Evolutionary conservation across 495 filamentous ascomycete genomes (phyloP).

Genomic region (Symbiotaphrina buchneri): DNA sequence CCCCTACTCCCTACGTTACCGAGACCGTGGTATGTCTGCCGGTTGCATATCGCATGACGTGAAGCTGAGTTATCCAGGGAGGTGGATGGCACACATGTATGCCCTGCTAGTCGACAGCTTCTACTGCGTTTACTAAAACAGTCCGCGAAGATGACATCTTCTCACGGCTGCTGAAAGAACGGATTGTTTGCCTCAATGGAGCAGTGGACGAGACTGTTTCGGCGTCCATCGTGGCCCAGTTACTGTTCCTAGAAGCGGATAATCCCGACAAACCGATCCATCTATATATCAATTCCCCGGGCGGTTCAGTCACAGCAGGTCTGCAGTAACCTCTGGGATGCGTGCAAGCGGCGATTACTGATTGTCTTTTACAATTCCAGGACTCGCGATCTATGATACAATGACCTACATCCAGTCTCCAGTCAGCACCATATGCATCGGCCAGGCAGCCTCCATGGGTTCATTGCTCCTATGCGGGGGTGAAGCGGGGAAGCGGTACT

Average conservation of each 20-base stretch:
- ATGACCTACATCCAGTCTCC: slow-evolving; percentile 93
- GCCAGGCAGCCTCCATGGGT: slow-evolving; percentile 90
- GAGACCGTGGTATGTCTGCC: slow-evolving; percentile 11
- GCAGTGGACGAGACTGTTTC: slow-evolving; percentile 73
- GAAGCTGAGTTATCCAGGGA: slow-evolving; percentile 35
- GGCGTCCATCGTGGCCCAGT: slow-evolving; percentile 79
- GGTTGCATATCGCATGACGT: neutral
- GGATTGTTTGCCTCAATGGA: slow-evolving; percentile 89
- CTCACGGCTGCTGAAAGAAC: slow-evolving; percentile 68
- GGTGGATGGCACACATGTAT: slow-evolving; percentile 82
- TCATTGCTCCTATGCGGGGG: slow-evolving; percentile 74
- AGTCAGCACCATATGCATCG: slow-evolving; percentile 84
- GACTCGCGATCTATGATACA: slow-evolving; percentile 94
- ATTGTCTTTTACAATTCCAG: slow-evolving; percentile 11
- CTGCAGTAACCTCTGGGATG: neutral
- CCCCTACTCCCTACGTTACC: slow-evolving; percentile 19
- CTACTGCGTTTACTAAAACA: slow-evolving; percentile 1
- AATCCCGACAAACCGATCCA: slow-evolving; percentile 83
- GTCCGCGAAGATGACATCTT: slow-evolving; percentile 49
- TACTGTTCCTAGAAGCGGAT: slow-evolving; percentile 95
- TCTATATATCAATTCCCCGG: slow-evolving; percentile 94
- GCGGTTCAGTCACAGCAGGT: slow-evolving; percentile 82
- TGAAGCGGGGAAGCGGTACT: slow-evolving; percentile 63
- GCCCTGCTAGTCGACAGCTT: slow-evolving; percentile 6
- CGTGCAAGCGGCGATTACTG: neutral